These are phyloP conservation scores for Plenodomus biglobosus DNA, from an alignment of 2,329 filamentous ascomycete species.

Conservation along the genomic window DNA sequence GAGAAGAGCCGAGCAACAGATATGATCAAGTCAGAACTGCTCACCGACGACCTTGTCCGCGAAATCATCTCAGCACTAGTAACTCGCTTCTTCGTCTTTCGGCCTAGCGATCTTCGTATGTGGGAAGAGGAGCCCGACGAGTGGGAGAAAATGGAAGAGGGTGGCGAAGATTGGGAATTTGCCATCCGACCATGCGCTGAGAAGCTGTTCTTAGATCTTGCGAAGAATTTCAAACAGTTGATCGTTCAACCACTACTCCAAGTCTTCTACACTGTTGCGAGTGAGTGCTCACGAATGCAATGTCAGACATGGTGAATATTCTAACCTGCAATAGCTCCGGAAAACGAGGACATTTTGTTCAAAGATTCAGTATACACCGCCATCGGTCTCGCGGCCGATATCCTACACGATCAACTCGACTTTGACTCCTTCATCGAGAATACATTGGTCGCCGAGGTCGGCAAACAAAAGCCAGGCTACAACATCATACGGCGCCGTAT, in stretches of 20 bases:
- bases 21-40: slow-evolving; percentile 70
- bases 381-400: slow-evolving; percentile 79
- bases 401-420: slow-evolving; percentile 73
- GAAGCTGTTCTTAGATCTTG: slow-evolving; percentile 87
- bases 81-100: slow-evolving; percentile 84
- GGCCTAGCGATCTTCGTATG: slow-evolving; percentile 78
- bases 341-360: slow-evolving; percentile 70
- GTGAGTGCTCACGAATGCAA: slow-evolving; percentile 50
- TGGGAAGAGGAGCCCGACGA: slow-evolving; percentile 96
- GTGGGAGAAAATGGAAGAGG: slow-evolving; percentile 90
- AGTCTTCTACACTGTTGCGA: slow-evolving; percentile 79
- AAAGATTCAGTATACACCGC: slow-evolving; percentile 96
- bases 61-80: slow-evolving; percentile 84
- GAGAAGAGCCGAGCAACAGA: slow-evolving; percentile 72
- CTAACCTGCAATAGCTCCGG: slow-evolving; percentile 47
- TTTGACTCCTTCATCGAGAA: slow-evolving; percentile 78
- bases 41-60: slow-evolving; percentile 74
- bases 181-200: slow-evolving; percentile 90
- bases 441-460: slow-evolving; percentile 77
- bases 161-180: slow-evolving; percentile 81
- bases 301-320: neutral
- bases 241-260: slow-evolving; percentile 76
- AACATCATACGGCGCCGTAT: slow-evolving; percentile 85
- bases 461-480: slow-evolving; percentile 66
- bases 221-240: slow-evolving; percentile 83